Evolutionary conservation across 2,329 filamentous ascomycete genomes (phyloP), one percentile per base, ranked within the genome.

Genomic region (Lizonia empirigonia): DNA sequence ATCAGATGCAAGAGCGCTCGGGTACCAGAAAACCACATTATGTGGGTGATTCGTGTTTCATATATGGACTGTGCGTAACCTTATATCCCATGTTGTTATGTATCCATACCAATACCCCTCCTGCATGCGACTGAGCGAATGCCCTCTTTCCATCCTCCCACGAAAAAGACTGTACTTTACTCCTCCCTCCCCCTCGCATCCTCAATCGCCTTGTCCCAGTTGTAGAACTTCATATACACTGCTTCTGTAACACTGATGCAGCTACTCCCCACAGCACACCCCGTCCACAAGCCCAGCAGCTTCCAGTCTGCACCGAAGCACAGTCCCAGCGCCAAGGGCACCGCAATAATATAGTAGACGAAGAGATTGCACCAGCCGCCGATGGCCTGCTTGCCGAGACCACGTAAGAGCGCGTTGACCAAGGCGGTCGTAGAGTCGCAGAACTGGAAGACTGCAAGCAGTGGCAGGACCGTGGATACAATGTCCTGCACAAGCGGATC

Each of bases 281-380:
- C 73, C 3, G 69, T 64, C 72, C 72, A 76, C 32, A 75, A 45
- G 0, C 73, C 72, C 33, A 63, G 53, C 4, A 76, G 56, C 22
- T 71, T 70, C 56, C 72, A 50, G 24, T 69, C 62, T n/a, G 61
- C 62, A 6, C 64, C 60, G 20, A 76, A 70, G 38, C 72, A 72
- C 35, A 76, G 50, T 7, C 63, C 63, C 37, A 75, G 56, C 6
- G 72, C 65, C 26, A 74, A 44, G 2, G 74, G 74, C 5, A 75
- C 68, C 0, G 71, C 72, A 41, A 73, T 64, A 5, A 69, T 40
- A 44, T 76, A 76, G 26, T 75, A 74, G 2, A 74, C 70, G 3
- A 66, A 62, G 13, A 76, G 45, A 42, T 71, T 74, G 15, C 70
- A 67, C 56, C 67, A 74, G 0, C 74, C 74, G 6, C 72, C 73